Evolutionary conservation across 2,329 filamentous ascomycete species (phyloP).

Genomic region (Colletotrichum sp.): DNA sequence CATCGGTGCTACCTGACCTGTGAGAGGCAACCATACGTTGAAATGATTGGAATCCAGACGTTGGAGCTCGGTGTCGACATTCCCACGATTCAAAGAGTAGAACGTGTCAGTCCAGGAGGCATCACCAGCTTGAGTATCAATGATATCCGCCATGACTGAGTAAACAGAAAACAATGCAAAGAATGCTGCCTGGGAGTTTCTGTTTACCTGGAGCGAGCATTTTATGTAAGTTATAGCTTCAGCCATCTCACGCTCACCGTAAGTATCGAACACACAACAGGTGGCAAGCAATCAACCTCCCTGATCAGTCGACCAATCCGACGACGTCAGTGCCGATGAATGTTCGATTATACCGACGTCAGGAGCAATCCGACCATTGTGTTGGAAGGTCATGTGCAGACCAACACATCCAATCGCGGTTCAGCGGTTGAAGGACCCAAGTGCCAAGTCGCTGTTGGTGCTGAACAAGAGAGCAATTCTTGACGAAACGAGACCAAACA

Average conservation of each 20-base stretch:
- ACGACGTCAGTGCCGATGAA: background rate
- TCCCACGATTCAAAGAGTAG: background rate
- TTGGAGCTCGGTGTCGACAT: background rate
- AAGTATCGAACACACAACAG: background rate
- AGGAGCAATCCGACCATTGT: background rate
- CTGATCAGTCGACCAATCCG: background rate
- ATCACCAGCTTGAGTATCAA: background rate
- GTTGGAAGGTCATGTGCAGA: background rate
- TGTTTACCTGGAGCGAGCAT: background rate
- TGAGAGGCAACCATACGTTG: background rate
- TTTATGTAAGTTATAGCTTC: background rate
- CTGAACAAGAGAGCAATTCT: background rate
- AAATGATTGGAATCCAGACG: background rate
- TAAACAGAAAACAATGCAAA: background rate
- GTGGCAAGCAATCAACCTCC: background rate
- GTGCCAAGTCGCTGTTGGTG: background rate
- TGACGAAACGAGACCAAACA: background rate
- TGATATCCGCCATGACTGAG: background rate
- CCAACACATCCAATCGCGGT: background rate
- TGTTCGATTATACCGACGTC: background rate
- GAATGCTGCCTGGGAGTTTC: accelerated
- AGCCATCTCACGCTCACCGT: background rate
- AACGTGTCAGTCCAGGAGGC: background rate
- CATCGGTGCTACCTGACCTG: background rate
- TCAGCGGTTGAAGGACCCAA: background rate